Percentiles rank a stretch among this genome's conserved stretches.
Evolutionary conservation across 495 filamentous ascomycete genomes (phyloP).

Genomic region (Schizothecium vesticola): DNA sequence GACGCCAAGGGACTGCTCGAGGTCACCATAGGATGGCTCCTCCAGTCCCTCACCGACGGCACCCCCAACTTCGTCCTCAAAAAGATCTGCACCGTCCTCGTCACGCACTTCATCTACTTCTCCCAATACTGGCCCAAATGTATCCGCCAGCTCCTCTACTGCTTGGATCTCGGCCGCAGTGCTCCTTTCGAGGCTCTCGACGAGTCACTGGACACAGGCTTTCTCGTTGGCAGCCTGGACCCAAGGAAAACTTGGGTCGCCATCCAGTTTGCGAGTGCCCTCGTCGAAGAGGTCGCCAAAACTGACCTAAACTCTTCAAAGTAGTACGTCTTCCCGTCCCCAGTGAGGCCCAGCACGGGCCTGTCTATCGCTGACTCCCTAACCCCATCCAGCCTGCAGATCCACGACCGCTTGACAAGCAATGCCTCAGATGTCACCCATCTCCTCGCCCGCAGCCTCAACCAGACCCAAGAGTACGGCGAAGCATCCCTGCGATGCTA

Average conservation of each 20-base stretch:
- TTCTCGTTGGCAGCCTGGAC: conserved; percentile 51
- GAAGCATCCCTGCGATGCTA: conserved; percentile 52
- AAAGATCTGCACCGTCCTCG: conserved; percentile 80
- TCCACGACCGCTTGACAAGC: conserved; percentile 46
- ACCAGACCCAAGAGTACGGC: conserved; percentile 22
- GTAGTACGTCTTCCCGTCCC: conserved; percentile 36
- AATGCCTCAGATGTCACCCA: conserved; percentile 48
- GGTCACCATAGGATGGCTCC: conserved; percentile 63
- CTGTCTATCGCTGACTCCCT: not conserved
- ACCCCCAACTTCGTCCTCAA: conserved; percentile 62
- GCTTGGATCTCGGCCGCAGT: conserved; percentile 50
- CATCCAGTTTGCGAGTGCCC: conserved; percentile 64
- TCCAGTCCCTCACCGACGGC: conserved; percentile 52
- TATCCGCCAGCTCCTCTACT: conserved; percentile 61
- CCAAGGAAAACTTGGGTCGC: conserved; percentile 51
- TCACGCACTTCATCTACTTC: conserved; percentile 72
- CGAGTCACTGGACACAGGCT: conserved; percentile 43
- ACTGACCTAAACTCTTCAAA: conserved; percentile 53
- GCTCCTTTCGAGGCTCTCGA: conserved; percentile 45
- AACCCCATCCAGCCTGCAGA: conserved; percentile 22
- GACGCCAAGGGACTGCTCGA: conserved; percentile 60
- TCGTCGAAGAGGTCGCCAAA: conserved; percentile 73
- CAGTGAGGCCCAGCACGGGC: not conserved
- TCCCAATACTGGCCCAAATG: conserved; percentile 62
- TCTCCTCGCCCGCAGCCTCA: conserved; percentile 44